Conservation (phyloP, 2,329 filamentous ascomycete species). For the Bimuria novae-zelandiae region DNA sequence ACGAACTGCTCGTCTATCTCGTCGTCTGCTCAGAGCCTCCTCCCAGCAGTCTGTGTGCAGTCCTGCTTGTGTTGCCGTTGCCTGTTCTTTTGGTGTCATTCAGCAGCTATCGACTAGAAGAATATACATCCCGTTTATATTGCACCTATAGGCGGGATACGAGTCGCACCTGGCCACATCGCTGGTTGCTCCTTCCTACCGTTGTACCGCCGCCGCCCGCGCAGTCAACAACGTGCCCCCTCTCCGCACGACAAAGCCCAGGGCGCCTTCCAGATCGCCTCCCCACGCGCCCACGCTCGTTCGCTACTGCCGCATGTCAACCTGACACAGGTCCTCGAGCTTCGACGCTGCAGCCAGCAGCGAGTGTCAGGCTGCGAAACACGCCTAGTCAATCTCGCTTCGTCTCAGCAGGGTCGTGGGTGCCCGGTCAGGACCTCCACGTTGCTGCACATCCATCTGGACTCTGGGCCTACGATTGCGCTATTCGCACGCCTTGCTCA, state of each 20-base stretch:
- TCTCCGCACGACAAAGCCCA: slow-evolving; percentile 3
- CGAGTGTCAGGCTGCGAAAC: slow-evolving; percentile 31
- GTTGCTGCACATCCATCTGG: slow-evolving; percentile 13
- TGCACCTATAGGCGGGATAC: not conserved
- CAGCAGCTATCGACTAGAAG: too few relatives aligned
- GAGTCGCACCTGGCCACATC: not conserved
- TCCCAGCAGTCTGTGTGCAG: not conserved
- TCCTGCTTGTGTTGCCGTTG: not conserved
- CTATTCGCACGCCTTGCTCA: slow-evolving; percentile 24
- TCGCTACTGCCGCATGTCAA: slow-evolving; percentile 11
- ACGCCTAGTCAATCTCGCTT: slow-evolving; percentile 45
- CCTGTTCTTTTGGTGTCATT: too few relatives aligned
- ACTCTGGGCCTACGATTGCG: slow-evolving; percentile 16
- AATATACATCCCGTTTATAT: too few relatives aligned
- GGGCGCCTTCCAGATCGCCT: not conserved
- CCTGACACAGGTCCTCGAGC: slow-evolving; percentile 28
- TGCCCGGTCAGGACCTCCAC: slow-evolving; percentile 21
- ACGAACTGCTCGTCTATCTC: not conserved
- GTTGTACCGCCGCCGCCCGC: not conserved
- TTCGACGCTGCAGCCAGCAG: slow-evolving; percentile 18
- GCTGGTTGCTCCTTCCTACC: not conserved
- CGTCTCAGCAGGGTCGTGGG: slow-evolving; percentile 40
- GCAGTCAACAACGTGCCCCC: not conserved
- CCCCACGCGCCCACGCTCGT: not conserved
- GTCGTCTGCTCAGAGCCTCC: not conserved